Evolutionary conservation across 176 grass and related monocot genomes (phyloP), one percentile per base, ranked within the genome.

Genomic region (Alloteropsis semialata): DNA sequence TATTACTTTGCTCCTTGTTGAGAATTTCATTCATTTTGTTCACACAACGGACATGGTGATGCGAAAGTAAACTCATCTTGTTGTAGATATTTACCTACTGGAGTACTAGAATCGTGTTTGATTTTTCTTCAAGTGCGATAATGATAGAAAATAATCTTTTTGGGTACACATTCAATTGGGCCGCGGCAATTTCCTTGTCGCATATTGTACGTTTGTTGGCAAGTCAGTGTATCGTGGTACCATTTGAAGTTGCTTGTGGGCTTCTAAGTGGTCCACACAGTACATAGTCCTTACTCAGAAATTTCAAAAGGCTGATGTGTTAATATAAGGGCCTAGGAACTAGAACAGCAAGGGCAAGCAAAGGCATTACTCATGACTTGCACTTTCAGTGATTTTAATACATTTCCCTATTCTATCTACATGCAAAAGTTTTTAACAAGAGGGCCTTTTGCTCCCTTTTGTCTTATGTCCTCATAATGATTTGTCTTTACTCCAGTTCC

Each of bases 171-270:
- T 39, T 42, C 22, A 85, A 36, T 85, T 59, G 63, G 9, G 4
- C 21, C 15, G 17, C n/a, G 4, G 39, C 59, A 12, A 16, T 30
- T 60, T 56, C 25, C 2, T 2, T 69, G 10, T 71, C 5, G 24
- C 75, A 62, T 38, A 61, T 32, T 79, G 65, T 72, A 51, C 22
- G 18, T 53, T 43, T 51, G 41, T 62, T 78, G 65, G 39, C 42
- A 72, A 72, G 53, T 72, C 43, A 61, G 78, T 45, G 58, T 16
- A 50, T 59, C 15, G 69, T 38, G 54, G 79, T 78, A 46, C 36
- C 65, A 64, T 78, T 75, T 39, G 72, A 50, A 62, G 61, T 76
- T 81, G 39, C 69, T 75, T 81, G 27, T 34, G 46, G 65, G 22
- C 15, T 87, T 16, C 30, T 28, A 75, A 41, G 27, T 64, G 69